Evolutionary conservation across 2,329 filamentous ascomycete species (phyloP), one percentile per base, ranked within the genome.

Genomic region (Botrytis aclada): DNA sequence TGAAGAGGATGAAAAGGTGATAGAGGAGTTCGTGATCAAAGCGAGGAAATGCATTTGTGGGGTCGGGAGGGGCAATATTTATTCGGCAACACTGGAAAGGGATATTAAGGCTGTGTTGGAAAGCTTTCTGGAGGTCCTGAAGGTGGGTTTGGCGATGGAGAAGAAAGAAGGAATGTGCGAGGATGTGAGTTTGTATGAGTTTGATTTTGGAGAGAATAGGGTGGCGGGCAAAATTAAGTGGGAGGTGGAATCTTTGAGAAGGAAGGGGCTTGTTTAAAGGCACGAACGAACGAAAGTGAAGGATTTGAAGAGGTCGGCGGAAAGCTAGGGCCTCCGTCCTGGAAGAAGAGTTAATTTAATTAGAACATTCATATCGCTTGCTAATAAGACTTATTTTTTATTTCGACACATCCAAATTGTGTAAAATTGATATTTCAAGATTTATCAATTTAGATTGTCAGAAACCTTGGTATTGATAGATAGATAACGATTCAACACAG

Each of bases 261-360:
- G n/a, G 18, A 63, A 43, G 8, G 61, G 39, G n/a, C 10, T 41
- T 29, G 25, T 63, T 10, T 63, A 41, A n/a, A n/a, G 9, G 61
- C 22, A 4, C 14, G 7, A 16, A 18, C 4, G 18, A 16, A 5
- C 2, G n/a, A 14, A 5, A 14, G 12, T 43, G n/a, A 18, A 20
- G 1, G 9, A 1, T 20, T 29, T 41, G 4, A 63, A n/a, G 16
- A 3, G 16, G 16, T 29, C 9, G 14, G 4, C n/a, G 1, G 22
- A 7, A 41, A 8, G 0, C 18, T 0, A n/a, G 25, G 5, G 12
- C 1, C 10, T 61, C 25, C 8, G 16, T 4, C 1, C 22, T 0
- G 0, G 22, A 37, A 10, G 12, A 62, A 41, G 14, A 18, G 22
- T 18, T 20, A 10, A 4, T 2, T 62, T 16, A 4, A 61, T 39